A percentile compares a stretch with the other conserved stretches of the same genome.
phyloP scores from a whole-genome alignment of 805 yeast genomes.

The Wickerhamomyces chambardii region DNA sequence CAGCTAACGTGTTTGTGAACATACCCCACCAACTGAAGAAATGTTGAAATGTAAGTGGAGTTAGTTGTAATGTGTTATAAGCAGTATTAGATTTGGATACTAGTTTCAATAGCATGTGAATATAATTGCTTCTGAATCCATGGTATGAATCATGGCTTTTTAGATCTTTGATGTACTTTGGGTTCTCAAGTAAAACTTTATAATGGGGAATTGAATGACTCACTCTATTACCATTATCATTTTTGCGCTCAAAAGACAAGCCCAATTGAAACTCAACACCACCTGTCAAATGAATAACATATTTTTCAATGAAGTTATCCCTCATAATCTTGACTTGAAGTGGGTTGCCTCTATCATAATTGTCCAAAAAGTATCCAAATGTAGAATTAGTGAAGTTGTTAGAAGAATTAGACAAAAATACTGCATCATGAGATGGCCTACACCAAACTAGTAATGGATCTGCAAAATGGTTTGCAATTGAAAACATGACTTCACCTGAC shows the following conservation, averaged over 20 bases:
- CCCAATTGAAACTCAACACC: constrained; percentile 52
- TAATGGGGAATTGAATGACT: constrained; percentile 49
- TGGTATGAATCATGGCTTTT: constrained; percentile 67
- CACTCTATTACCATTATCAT: constrained; percentile 27
- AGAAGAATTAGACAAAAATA: constrained; percentile 37
- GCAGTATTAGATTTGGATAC: constrained; percentile 29
- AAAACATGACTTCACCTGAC: constrained; percentile 56
- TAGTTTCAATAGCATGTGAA: constrained; percentile 61
- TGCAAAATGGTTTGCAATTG: constrained; percentile 68
- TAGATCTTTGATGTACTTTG: constrained; percentile 35
- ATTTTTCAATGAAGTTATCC: constrained; percentile 33
- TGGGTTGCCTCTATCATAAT: constrained; percentile 11
- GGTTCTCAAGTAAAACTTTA: constrained; percentile 47
- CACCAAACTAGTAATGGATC: constrained; percentile 50
- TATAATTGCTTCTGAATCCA: constrained; percentile 74
- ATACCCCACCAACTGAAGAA: constrained; percentile 83
- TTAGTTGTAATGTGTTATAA: constrained; percentile 68
- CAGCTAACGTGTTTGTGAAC: constrained; percentile 77
- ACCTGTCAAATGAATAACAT: constrained; percentile 50
- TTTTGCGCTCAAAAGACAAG: constrained; percentile 42
- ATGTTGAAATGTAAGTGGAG: constrained; percentile 58
- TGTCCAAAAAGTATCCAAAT: constrained; percentile 37
- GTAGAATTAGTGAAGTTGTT: constrained; percentile 33
- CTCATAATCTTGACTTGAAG: constrained; percentile 14
- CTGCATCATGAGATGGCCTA: constrained; percentile 31